phyloP scores from a whole-genome alignment of 768 basidiomycete species.

The Leccinellum albellum region DNA sequence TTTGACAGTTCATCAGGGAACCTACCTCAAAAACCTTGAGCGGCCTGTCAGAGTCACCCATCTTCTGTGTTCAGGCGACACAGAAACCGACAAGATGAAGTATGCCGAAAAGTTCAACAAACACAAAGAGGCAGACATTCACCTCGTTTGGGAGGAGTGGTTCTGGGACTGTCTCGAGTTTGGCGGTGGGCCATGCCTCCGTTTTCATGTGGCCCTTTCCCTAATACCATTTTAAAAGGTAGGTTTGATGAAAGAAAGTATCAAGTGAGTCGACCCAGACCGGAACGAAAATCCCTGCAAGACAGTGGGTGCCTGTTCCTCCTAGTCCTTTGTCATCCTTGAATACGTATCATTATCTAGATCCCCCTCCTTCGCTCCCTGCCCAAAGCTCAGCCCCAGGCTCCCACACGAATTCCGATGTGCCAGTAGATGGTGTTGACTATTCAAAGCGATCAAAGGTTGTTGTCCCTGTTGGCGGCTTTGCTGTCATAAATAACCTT shows the following conservation, averaged over 20 bases:
- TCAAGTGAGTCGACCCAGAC: slow-evolving; percentile 55
- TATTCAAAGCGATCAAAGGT: slow-evolving; percentile 20
- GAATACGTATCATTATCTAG: slow-evolving; percentile 6
- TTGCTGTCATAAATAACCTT: slow-evolving; percentile 21
- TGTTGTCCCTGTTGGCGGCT: slow-evolving; percentile 10
- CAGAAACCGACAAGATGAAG: slow-evolving; percentile 69
- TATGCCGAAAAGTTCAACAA: slow-evolving; percentile 74
- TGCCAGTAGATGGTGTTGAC: slow-evolving; percentile 10
- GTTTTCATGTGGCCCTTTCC: not conserved
- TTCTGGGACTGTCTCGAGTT: slow-evolving; percentile 88
- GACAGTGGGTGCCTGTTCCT: slow-evolving; percentile 15
- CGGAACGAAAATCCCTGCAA: slow-evolving; percentile 43
- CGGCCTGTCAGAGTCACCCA: slow-evolving; percentile 82
- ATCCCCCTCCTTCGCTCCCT: slow-evolving; percentile 5
- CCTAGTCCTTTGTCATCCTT: not conserved
- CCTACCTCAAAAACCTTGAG: slow-evolving; percentile 71
- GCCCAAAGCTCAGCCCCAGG: slow-evolving; percentile 14
- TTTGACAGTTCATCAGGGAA: slow-evolving; percentile 58
- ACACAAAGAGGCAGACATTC: slow-evolving; percentile 66
- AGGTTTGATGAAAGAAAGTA: slow-evolving; percentile 64
- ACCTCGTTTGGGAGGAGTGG: slow-evolving; percentile 94
- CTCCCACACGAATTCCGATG: slow-evolving; percentile 11
- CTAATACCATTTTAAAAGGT: slow-evolving; percentile 34
- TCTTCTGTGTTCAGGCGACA: slow-evolving; percentile 68
- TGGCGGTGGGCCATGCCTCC: slow-evolving; percentile 44